These are phyloP conservation scores for Ulmus americana DNA, from an alignment of 331 rosid species.

Conservation along the genomic window DNA sequence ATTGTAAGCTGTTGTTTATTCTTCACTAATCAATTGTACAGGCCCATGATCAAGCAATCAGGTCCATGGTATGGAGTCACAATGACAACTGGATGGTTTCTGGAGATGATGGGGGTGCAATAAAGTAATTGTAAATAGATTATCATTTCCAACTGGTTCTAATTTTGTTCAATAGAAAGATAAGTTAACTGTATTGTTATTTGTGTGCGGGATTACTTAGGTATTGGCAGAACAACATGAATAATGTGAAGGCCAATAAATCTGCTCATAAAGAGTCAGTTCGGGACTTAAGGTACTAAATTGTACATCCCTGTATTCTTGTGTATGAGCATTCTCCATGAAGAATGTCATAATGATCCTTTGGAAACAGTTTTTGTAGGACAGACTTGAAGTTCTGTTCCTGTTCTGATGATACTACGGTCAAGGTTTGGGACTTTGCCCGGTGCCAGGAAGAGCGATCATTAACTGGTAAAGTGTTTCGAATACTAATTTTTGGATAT, in stretches of 20 bases:
- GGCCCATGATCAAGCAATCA: conserved; percentile 99
- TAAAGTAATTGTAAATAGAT: conserved; percentile 54
- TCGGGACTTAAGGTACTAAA: conserved; percentile 73
- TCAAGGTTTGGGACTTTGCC: conserved; percentile 98
- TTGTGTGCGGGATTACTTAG: conserved; percentile 32
- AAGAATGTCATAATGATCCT: conserved; percentile 28
- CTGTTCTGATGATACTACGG: conserved; percentile 93
- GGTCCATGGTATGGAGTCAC: conserved; percentile 99
- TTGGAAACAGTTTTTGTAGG: conserved; percentile 79
- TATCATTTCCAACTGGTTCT: conserved; percentile 11
- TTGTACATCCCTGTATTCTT: conserved; percentile 4
- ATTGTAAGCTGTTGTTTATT: conserved; percentile 17
- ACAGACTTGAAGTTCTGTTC: conserved; percentile 98
- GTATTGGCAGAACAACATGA: conserved; percentile 99
- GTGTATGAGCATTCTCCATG: conserved; percentile 9
- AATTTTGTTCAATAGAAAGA: conserved; percentile 30
- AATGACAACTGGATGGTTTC: conserved; percentile 99
- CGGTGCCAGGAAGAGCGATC: conserved; percentile 98
- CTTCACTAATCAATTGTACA: conserved; percentile 23
- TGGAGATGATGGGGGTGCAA: conserved; percentile 97
- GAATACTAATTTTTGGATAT: conserved; percentile 16
- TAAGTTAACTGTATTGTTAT: neutral
- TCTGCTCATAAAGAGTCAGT: conserved; percentile 98
- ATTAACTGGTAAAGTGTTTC: conserved; percentile 89
- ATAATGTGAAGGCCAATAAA: conserved; percentile 94